phyloP scores from a whole-genome alignment of 768 basidiomycete species.

The Termitomyces eurrhizus region DNA sequence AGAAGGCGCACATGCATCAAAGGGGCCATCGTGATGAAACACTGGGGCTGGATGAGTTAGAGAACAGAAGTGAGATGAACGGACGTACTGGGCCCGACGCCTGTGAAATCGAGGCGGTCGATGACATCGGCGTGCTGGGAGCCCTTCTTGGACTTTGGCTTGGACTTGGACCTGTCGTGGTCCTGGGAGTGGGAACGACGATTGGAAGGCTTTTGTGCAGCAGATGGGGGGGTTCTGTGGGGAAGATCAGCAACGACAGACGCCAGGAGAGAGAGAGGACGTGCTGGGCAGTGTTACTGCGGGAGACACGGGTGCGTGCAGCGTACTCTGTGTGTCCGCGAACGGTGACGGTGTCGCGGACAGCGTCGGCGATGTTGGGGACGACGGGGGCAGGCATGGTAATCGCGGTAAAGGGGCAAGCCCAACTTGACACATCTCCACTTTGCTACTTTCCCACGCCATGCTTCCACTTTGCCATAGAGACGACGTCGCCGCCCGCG shows the following conservation, averaged over 20 bases:
- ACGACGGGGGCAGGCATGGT: constrained; percentile 28
- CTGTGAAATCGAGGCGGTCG: constrained; percentile 82
- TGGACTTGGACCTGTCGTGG: constrained; percentile 31
- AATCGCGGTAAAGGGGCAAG: constrained; percentile 39
- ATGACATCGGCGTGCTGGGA: constrained; percentile 86
- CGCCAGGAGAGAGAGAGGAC: constrained; percentile 21
- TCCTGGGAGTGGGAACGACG: constrained; percentile 48
- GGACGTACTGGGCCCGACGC: constrained; percentile 77
- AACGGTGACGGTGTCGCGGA: constrained; percentile 65
- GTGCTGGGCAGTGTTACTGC: constrained; percentile 56
- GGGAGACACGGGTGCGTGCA: constrained; percentile 46
- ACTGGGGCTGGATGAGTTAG: constrained; percentile 38
- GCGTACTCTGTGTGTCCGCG: constrained; percentile 34
- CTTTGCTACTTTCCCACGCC: background rate
- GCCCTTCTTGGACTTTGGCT: constrained; percentile 58
- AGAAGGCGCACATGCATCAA: constrained; percentile 88
- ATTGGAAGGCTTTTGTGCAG: constrained; percentile 28
- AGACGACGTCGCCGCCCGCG: constrained; percentile 60
- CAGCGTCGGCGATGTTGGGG: constrained; percentile 55
- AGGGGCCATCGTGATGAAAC: constrained; percentile 92
- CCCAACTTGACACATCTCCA: background rate
- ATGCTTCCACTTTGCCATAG: constrained; percentile 26
- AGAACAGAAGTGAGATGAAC: background rate
- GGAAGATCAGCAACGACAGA: constrained; percentile 11
- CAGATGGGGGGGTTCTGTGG: constrained; percentile 14